Base-by-base conservation (phyloP, 495 filamentous ascomycete species). In the Neurospora sp. region DNA sequence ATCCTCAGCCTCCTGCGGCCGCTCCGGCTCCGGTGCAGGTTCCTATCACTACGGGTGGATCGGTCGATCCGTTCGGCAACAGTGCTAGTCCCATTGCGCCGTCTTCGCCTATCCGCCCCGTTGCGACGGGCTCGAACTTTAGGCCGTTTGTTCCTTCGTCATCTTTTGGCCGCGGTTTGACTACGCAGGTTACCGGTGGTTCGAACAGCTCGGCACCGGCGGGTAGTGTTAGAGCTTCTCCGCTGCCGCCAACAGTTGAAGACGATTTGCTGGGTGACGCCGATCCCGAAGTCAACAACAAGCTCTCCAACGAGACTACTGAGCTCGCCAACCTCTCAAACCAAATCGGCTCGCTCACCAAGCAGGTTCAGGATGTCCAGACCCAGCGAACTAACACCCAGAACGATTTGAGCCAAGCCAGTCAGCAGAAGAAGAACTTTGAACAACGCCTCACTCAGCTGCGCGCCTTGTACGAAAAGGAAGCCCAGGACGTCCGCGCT, bases 301-400 rank as follows among this genome's bases (percentile, higher is more conserved):
- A 91, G 77, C 82, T 98, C 68, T 94, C 90, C 0, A 90, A 89
- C 72, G 96, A 99, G 80, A 96, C 94, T 5, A 90, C 91, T 1
- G 96, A 99, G 77, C 86, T 98, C n/a, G 96, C 94, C 39, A 99
- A 99, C 77, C 82, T 99, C 71, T 97, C 94, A 7, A 98, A 97
- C 79, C 95, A 98, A 80, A 92, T 99, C 72, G 90, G 93, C 7
- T 93, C 90, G 8, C 82, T 99, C 71, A 89, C 94, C 2, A 96
- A 92, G 80, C 94, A 99, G 84, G 97, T 97, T 87, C 92, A 96
- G 79, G 93, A 93, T 73, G 90, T 97, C 5, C 94, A 96, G 77
- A 87, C 84, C 44, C 94, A 97, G 81, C 89, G 92, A 53, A 85
- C 83, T 3, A 88, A 89, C 7, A 90, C 91, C 3, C 93, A 97